phyloP scores from a whole-genome alignment of 306 rosid genomes.

The Fragaria nilgerrensis region DNA sequence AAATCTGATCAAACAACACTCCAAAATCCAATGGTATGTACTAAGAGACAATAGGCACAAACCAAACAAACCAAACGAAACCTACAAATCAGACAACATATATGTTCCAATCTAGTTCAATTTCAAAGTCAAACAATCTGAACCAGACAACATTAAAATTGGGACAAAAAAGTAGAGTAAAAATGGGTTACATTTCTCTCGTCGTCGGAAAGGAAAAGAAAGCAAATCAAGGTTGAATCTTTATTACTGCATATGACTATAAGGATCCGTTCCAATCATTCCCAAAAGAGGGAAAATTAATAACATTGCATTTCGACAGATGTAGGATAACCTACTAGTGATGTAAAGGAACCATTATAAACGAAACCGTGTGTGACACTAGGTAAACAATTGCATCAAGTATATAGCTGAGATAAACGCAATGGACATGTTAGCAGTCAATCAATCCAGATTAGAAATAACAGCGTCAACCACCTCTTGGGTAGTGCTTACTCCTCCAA shows the following conservation, averaged over 20 bases:
- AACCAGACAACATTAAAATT: not conserved
- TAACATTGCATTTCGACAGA: constrained; percentile 13
- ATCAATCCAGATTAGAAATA: constrained; percentile 59
- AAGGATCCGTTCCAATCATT: constrained; percentile 16
- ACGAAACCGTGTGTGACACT: not conserved
- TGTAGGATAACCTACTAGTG: constrained; percentile 15
- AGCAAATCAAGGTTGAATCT: not conserved
- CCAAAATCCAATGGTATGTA: no score
- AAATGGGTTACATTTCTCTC: constrained; percentile 1
- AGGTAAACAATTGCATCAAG: constrained; percentile 4
- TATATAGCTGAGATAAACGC: not conserved
- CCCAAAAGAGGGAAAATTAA: constrained; percentile 7
- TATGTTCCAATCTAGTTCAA: not conserved
- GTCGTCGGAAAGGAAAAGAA: not conserved
- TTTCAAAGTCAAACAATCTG: not conserved
- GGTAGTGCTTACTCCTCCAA: constrained; percentile 79
- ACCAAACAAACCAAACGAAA: not conserved
- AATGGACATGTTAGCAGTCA: constrained; percentile 1
- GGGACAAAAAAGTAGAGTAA: not conserved
- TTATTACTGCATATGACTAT: constrained; percentile 18
- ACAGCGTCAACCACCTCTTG: constrained; percentile 89
- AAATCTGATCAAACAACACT: not conserved
- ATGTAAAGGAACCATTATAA: constrained; percentile 8
- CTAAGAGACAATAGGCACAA: not conserved
- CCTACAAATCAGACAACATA: not conserved